Evolutionary conservation across 2,329 filamentous ascomycete genomes (phyloP), one percentile per base, ranked within the genome.

Genomic region (Pleoardoris graminearum): DNA sequence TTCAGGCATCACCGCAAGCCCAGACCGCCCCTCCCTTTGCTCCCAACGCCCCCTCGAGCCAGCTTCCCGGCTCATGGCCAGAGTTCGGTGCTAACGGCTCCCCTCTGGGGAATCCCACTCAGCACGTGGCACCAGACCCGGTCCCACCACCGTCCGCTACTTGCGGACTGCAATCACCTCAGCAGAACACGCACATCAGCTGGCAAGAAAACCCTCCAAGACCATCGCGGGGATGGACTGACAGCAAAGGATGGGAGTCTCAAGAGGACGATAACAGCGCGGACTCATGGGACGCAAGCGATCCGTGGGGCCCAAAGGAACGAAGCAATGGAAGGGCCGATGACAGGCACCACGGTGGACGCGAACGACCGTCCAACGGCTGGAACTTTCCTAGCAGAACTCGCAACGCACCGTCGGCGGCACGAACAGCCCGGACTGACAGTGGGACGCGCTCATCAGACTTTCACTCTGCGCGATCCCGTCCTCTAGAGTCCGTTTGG

Each of bases 31-130:
- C 51, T 5, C 39, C 14, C 16, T 8, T 30, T 6, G 12, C 16
- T 0, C 39, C 54, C 19, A 14, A 44, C 5, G 49, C 57, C 3
- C 35, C 17, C n/a, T 38, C 46, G 5, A 62, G 49, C 25, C 57
- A 65, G 0, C 48, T 56, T 14, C 67, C 66, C 21, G 67, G 65
- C 5, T 63, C 61, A 22, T 68, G 67, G 67, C 66, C 62, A 3
- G 38, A 61, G 3, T 52, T 51, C 10, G 29, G 19, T 29, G 19
- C 8, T 1, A 7, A 12, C 3, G 30, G 8, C 17, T 33, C 33
- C 5, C 30, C 44, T 23, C 22, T 47, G 7, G 30, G 21, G 7
- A 46, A 21, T 16, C 21, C 29, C n/a, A 6, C 17, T 8, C 32
- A 30, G 12, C 12, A 43, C 21, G 19, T 16, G 16, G 10, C 27